Conservation (phyloP, 805 yeast species). For the Candida caryicola region DNA sequence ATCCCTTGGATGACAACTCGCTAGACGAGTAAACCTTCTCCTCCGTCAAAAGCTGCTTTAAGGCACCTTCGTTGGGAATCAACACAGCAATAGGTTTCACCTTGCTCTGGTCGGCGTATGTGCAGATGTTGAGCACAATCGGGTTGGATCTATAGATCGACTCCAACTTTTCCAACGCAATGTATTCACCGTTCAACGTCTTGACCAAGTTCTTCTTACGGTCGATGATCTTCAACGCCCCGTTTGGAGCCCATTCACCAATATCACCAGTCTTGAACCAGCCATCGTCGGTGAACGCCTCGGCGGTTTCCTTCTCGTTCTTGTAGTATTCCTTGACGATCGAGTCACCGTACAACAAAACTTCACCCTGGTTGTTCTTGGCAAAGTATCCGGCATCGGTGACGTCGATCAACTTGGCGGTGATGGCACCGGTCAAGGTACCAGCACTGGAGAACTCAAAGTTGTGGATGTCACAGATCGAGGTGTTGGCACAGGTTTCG, state of each 20-base stretch:
- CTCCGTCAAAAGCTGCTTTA: slow-evolving; percentile 55
- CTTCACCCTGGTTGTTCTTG: slow-evolving; percentile 89
- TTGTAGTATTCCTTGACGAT: slow-evolving; percentile 77
- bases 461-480: slow-evolving; percentile 60
- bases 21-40: slow-evolving; percentile 47
- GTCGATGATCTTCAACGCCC: slow-evolving; percentile 81
- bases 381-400: slow-evolving; percentile 90
- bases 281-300: slow-evolving; percentile 73
- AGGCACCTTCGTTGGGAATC: slow-evolving; percentile 69
- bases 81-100: slow-evolving; percentile 92
- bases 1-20: slow-evolving; percentile 41
- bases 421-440: slow-evolving; percentile 75
- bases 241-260: slow-evolving; percentile 84
- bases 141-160: slow-evolving; percentile 82
- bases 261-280: slow-evolving; percentile 98
- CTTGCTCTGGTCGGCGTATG: slow-evolving; percentile 84
- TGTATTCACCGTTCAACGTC: slow-evolving; percentile 95
- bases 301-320: slow-evolving; percentile 76
- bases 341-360: slow-evolving; percentile 71
- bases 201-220: slow-evolving; percentile 94
- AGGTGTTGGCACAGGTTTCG: slow-evolving; percentile 89
- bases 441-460: slow-evolving; percentile 80
- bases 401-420: slow-evolving; percentile 87
- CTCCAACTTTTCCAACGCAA: slow-evolving; percentile 94
- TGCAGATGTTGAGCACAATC: slow-evolving; percentile 77